Percentiles rank a stretch among this genome's conserved stretches.
Evolutionary conservation across 31 red algal genomes (phyloP).

Genomic region (Odonthalia washingtoniensis): DNA sequence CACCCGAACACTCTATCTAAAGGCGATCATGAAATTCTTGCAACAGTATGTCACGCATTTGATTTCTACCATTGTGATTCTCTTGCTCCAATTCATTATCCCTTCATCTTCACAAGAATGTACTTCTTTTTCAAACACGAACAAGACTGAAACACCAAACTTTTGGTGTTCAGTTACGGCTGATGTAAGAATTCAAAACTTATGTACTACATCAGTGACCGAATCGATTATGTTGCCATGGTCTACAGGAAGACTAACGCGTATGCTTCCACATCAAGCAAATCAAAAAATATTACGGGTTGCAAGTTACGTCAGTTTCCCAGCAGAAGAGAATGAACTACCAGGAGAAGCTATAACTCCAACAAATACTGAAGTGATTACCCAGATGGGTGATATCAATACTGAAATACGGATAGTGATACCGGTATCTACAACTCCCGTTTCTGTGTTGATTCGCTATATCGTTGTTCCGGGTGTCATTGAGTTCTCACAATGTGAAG

Average conservation of each 20-base stretch:
- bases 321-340: neutral
- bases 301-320: neutral
- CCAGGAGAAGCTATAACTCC: neutral
- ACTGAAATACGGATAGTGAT: slow-evolving; percentile 7
- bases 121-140: neutral
- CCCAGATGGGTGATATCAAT: slow-evolving; percentile 16
- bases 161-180: slow-evolving; percentile 61
- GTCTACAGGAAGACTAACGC: slow-evolving; percentile 31
- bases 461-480: slow-evolving; percentile 13
- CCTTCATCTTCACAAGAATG: too few relatives aligned
- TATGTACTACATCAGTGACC: slow-evolving; percentile 33
- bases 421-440: neutral
- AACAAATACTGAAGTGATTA: neutral
- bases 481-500: neutral
- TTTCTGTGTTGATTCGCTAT: slow-evolving; percentile 5
- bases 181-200: neutral
- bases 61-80: too few relatives aligned
- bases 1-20: too few relatives aligned
- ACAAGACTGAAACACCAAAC: slow-evolving; percentile 20
- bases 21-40: too few relatives aligned
- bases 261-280: slow-evolving; percentile 54
- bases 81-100: too few relatives aligned
- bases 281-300: slow-evolving; percentile 28
- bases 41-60: too few relatives aligned
- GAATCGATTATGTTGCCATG: slow-evolving; percentile 48